A percentile compares a stretch with the other conserved stretches of the same genome.
phyloP scores from a whole-genome alignment of 495 filamentous ascomycete species.

The Clohesyomyces aquaticus region DNA sequence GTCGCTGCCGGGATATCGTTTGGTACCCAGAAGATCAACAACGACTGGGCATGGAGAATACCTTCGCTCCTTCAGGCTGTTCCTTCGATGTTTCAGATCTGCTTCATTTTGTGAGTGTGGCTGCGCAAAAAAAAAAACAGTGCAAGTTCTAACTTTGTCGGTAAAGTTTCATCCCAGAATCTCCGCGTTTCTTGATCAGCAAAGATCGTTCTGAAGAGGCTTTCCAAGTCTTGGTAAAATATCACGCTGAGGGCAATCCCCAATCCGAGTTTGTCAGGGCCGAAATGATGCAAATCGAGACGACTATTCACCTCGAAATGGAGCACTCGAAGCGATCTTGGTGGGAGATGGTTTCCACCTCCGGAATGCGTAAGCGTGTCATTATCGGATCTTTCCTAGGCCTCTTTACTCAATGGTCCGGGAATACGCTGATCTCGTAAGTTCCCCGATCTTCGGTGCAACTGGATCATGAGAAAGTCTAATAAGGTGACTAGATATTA shows the following conservation, averaged over 20 bases:
- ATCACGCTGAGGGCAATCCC: constrained; percentile 63
- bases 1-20: constrained; percentile 61
- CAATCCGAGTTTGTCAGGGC: constrained; percentile 59
- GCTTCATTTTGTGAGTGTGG: constrained; percentile 45
- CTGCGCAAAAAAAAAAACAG: neutral
- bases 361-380: constrained; percentile 61
- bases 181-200: constrained; percentile 62
- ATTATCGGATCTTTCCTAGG: constrained; percentile 62
- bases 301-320: constrained; percentile 60
- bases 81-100: constrained; percentile 60
- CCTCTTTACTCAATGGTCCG: constrained; percentile 67
- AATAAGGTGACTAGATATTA: constrained; percentile 53
- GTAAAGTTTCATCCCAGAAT: constrained; percentile 55
- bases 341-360: constrained; percentile 57
- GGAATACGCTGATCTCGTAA: constrained; percentile 65
- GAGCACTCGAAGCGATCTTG: constrained; percentile 59
- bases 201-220: constrained; percentile 65
- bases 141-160: neutral
- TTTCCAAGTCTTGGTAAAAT: constrained; percentile 59
- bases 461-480: neutral
- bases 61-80: constrained; percentile 62
- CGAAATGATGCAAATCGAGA: constrained; percentile 65
- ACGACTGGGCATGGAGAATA: constrained; percentile 68
- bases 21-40: constrained; percentile 59
- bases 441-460: constrained; percentile 2